phyloP scores from a whole-genome alignment of 441 rosid genomes.

The Gossypium trilobum region DNA sequence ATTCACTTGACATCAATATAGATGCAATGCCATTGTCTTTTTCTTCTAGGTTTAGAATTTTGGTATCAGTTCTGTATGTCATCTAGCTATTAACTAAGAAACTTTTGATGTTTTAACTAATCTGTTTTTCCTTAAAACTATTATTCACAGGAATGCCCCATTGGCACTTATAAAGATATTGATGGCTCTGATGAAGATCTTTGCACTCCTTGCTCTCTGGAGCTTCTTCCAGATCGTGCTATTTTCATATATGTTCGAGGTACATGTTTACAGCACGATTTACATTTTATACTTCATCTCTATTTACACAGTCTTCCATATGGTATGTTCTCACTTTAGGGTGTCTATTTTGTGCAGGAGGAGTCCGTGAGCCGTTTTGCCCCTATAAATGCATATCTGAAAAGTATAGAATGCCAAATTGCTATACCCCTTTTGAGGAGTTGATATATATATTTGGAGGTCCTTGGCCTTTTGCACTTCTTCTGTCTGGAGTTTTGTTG shows the following conservation, averaged over 20 bases:
- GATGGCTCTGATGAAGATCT: conserved; percentile 81
- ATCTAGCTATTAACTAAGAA: not conserved
- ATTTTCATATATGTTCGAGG: conserved; percentile 75
- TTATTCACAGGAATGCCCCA: conserved; percentile 74
- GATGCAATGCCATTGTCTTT: not conserved
- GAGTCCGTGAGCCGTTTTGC: conserved; percentile 57
- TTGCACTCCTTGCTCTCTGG: conserved; percentile 74
- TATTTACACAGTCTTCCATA: conserved; percentile 5
- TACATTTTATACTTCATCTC: conserved; percentile 9
- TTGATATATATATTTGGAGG: conserved; percentile 86
- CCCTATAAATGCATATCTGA: conserved; percentile 85
- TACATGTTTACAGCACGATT: conserved; percentile 20
- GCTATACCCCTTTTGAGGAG: conserved; percentile 93
- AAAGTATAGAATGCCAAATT: conserved; percentile 90
- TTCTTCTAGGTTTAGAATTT: not conserved
- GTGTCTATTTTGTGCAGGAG: conserved; percentile 50
- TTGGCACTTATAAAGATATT: conserved; percentile 79
- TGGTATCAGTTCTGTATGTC: not conserved
- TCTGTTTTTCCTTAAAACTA: not conserved
- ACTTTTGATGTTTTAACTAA: not conserved
- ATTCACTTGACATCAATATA: not conserved
- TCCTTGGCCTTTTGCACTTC: conserved; percentile 67
- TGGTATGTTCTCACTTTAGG: conserved; percentile 20
- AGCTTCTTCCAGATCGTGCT: conserved; percentile 77
- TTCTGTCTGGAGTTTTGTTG: conserved; percentile 57